Conservation (phyloP, 768 basidiomycete genomes). For the Boletus rufocinnamomeus region DNA sequence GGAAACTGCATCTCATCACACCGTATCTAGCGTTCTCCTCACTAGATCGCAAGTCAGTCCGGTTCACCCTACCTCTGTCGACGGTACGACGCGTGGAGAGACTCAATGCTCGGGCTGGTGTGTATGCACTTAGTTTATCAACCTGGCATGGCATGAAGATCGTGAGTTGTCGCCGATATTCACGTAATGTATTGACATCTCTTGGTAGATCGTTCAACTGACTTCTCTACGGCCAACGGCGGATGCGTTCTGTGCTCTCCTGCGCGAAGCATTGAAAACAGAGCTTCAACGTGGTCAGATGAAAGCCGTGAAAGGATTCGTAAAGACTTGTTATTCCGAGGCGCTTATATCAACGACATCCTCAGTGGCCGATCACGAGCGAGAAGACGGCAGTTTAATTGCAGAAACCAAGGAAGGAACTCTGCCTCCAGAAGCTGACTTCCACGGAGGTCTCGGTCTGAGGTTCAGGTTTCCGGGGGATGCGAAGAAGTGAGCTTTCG, state of each 20-base stretch:
- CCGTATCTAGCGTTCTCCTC: slow-evolving; percentile 91
- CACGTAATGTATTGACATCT: slow-evolving; percentile 9
- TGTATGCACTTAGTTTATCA: slow-evolving; percentile 93
- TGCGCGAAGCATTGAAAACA: slow-evolving; percentile 86
- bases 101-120: slow-evolving; percentile 89
- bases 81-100: slow-evolving; percentile 93
- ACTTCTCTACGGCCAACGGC: slow-evolving; percentile 93
- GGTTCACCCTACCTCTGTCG: slow-evolving; percentile 88
- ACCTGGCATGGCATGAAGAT: slow-evolving; percentile 95
- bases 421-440: slow-evolving; percentile 50
- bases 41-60: slow-evolving; percentile 88
- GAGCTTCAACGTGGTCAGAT: slow-evolving; percentile 90
- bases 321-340: slow-evolving; percentile 94
- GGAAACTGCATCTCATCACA: slow-evolving; percentile 84
- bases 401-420: slow-evolving; percentile 53
- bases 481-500: slow-evolving; percentile 72
- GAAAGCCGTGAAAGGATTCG: slow-evolving; percentile 89
- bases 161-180: slow-evolving; percentile 42
- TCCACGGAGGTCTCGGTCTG: slow-evolving; percentile 78
- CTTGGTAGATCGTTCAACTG: slow-evolving; percentile 79
- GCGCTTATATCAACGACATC: slow-evolving; percentile 65
- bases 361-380: slow-evolving; percentile 61
- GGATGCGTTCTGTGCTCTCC: slow-evolving; percentile 86
- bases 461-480: slow-evolving; percentile 92
- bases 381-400: slow-evolving; percentile 67